Evolutionary conservation across 306 rosid species (phyloP).

Genomic region (Chamaecrista fasciculata): DNA sequence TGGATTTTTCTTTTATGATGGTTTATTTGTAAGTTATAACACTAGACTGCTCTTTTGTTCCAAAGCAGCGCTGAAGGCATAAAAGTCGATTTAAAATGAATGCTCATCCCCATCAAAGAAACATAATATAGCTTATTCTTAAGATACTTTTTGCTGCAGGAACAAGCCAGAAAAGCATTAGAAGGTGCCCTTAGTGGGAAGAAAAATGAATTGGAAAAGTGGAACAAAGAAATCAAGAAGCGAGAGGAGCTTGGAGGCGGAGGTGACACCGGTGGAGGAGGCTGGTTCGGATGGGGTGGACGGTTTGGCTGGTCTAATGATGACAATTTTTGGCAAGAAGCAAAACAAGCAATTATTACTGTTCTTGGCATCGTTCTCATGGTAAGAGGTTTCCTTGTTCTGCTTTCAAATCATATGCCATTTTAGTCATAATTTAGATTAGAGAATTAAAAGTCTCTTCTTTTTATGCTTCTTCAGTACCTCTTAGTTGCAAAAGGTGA

Average conservation of each 20-base stretch:
- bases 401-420: slow-evolving; percentile 12
- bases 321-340: slow-evolving; percentile 92
- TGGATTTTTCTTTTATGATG: slow-evolving; percentile 13
- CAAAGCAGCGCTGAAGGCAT: not conserved
- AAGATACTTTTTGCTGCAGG: slow-evolving; percentile 48
- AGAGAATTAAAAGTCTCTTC: not conserved
- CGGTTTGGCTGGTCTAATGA: slow-evolving; percentile 87
- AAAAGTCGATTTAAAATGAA: not conserved
- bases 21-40: not conserved
- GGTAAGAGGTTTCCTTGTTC: slow-evolving; percentile 48
- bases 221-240: slow-evolving; percentile 86
- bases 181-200: slow-evolving; percentile 95
- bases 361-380: slow-evolving; percentile 60
- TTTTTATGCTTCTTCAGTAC: slow-evolving; percentile 48
- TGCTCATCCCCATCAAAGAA: not conserved
- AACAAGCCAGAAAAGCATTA: slow-evolving; percentile 88
- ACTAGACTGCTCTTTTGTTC: not conserved
- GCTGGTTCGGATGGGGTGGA: slow-evolving; percentile 91
- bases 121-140: not conserved
- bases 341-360: slow-evolving; percentile 70
- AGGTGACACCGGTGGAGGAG: slow-evolving; percentile 76
- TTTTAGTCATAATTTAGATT: not conserved
- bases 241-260: slow-evolving; percentile 90
- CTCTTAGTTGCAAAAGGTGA: slow-evolving; percentile 80
- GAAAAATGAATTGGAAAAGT: slow-evolving; percentile 81